Percentiles rank a stretch among this genome's conserved stretches.
These are phyloP conservation scores for Jatropha curcas DNA, from an alignment of 345 rosid species.

Conservation along the genomic window DNA sequence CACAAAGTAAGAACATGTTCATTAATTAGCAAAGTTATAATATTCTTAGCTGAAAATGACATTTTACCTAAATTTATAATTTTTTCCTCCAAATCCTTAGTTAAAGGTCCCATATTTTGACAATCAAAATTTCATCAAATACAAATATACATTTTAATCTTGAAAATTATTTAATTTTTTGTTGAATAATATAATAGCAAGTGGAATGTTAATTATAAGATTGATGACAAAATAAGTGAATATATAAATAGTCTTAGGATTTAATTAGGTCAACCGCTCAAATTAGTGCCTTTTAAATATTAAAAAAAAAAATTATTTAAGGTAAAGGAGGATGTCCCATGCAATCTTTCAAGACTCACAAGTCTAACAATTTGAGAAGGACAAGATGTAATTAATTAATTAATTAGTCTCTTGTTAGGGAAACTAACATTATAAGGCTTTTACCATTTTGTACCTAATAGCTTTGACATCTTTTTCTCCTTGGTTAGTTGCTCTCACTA, in stretches of 20 bases:
- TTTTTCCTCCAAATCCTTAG: neutral
- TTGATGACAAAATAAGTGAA: slow-evolving; percentile 13
- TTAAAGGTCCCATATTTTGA: neutral
- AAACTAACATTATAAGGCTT: slow-evolving; percentile 42
- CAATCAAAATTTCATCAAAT: neutral
- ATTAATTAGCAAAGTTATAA: neutral
- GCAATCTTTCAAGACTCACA: slow-evolving; percentile 22
- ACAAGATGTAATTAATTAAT: neutral
- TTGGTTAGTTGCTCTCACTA: slow-evolving; percentile 37
- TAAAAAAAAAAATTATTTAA: neutral
- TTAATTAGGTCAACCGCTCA: slow-evolving; percentile 48
- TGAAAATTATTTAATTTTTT: neutral
- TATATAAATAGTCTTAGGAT: slow-evolving; percentile 17
- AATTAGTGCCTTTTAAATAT: slow-evolving; percentile 22
- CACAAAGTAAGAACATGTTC: neutral
- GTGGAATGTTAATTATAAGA: slow-evolving; percentile 38
- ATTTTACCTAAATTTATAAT: slow-evolving; percentile 4
- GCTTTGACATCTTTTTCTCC: slow-evolving; percentile 32
- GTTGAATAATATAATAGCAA: slow-evolving; percentile 7
- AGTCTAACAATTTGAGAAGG: slow-evolving; percentile 26
- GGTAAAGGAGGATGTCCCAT: slow-evolving; percentile 21
- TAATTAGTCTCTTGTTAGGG: slow-evolving; percentile 46
- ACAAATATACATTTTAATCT: neutral
- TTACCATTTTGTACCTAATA: slow-evolving; percentile 41
- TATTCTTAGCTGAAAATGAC: slow-evolving; percentile 21